These are phyloP conservation scores for Noccaea caerulescens DNA, from an alignment of 345 rosid genomes.

Conservation along the genomic window DNA sequence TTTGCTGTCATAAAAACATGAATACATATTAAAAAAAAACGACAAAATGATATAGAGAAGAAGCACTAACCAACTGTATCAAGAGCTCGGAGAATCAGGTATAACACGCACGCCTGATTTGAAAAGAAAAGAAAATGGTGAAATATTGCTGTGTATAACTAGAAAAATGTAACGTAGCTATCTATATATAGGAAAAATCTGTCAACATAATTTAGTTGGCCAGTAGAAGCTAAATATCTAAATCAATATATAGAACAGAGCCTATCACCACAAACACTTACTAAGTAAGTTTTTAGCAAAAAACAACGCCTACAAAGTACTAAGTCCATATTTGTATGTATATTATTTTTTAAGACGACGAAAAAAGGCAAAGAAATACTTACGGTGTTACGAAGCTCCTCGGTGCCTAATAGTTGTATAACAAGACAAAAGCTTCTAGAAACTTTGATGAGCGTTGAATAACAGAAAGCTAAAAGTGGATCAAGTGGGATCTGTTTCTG, in stretches of 20 bases:
- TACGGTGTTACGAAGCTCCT: constrained; percentile 75
- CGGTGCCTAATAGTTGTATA: constrained; percentile 75
- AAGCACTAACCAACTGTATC: constrained; percentile 83
- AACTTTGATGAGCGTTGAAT: constrained; percentile 75
- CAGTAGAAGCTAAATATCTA: neutral
- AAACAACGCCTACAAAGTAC: too few relatives aligned
- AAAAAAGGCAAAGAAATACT: constrained; percentile 4
- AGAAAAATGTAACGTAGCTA: too few relatives aligned
- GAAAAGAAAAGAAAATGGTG: neutral
- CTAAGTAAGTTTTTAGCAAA: too few relatives aligned
- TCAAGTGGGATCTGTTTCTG: constrained; percentile 83
- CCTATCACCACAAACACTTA: too few relatives aligned
- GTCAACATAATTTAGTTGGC: too few relatives aligned
- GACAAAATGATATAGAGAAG: too few relatives aligned
- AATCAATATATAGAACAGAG: neutral
- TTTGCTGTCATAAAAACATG: neutral
- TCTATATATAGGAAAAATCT: too few relatives aligned
- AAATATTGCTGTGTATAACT: too few relatives aligned
- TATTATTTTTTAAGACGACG: too few relatives aligned
- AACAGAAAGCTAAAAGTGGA: constrained; percentile 80
- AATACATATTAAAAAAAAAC: too few relatives aligned
- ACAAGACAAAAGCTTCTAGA: constrained; percentile 84
- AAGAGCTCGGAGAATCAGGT: constrained; percentile 90
- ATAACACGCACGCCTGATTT: constrained; percentile 76
- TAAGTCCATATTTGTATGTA: too few relatives aligned